Evolutionary conservation across 1,139 yeast genomes (phyloP).

Genomic region (Sugiyamaella novakii): DNA sequence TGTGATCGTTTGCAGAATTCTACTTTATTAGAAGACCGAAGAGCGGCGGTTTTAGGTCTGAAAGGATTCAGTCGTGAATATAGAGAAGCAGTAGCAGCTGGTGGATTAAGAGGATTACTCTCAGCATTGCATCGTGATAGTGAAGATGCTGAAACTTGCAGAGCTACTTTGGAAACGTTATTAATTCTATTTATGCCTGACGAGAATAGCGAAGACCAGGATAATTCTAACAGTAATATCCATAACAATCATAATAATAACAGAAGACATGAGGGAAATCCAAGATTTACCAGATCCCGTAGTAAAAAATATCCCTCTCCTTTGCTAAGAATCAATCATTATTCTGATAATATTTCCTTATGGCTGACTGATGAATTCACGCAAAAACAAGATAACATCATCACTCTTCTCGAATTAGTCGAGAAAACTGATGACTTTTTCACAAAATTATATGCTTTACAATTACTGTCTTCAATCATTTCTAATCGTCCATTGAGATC

Average conservation of each 20-base stretch:
- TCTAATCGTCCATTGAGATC: constrained; percentile 74
- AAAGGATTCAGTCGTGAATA: constrained; percentile 89
- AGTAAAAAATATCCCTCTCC: constrained; percentile 20
- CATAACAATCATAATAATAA: constrained; percentile 1
- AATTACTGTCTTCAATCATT: constrained; percentile 79
- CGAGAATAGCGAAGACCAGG: constrained; percentile 14
- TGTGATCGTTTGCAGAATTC: constrained; percentile 89
- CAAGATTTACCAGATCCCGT: constrained; percentile 18
- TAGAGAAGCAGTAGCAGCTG: constrained; percentile 87
- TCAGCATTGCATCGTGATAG: constrained; percentile 65
- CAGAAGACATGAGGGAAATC: constrained; percentile 1
- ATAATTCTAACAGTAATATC: constrained; percentile 1
- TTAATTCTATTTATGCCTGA: constrained; percentile 65
- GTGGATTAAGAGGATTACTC: constrained; percentile 78
- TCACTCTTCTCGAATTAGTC: constrained; percentile 58
- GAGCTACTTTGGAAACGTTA: constrained; percentile 83
- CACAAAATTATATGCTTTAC: constrained; percentile 75
- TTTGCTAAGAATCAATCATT: constrained; percentile 7
- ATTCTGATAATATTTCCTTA: constrained; percentile 71
- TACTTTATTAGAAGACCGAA: constrained; percentile 75
- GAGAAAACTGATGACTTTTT: constrained; percentile 72
- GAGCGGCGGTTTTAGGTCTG: constrained; percentile 88
- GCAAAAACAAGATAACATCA: constrained; percentile 57
- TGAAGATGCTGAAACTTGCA: constrained; percentile 70
- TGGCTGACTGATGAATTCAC: constrained; percentile 97